Evolutionary conservation across 1,139 yeast genomes (phyloP), one percentile per base, ranked within the genome.

Genomic region (Hemisphaericaspora xylanilytica): DNA sequence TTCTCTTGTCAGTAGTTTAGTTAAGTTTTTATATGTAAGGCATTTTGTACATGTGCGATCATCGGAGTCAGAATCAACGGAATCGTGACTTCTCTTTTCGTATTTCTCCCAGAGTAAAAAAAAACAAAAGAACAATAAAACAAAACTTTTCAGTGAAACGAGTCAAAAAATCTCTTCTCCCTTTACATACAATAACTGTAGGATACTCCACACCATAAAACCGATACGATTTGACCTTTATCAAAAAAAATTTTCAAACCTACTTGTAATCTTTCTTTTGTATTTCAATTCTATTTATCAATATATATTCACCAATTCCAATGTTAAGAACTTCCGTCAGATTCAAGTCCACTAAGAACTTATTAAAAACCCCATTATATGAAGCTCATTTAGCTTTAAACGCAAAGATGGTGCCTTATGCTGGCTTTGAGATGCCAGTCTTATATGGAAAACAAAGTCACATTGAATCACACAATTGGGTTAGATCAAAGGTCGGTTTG

Each of bases 371-470:
- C 1, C 95, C 97, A 4, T 73, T 92, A 36, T 78, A 84, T 58
- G 89, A 84, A 46, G 73, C 89, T 29, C 97, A 92, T 58, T 67
- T 84, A 27, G 76, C 78, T 43, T 69, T 80, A 36, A 92, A 90
- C 5, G 98, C 90, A 11, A 89, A 86, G 45, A 83, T 92, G 84
- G 97, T 89, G 3, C 95, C 92, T 31, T 92, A 87, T 63, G 97
- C 97, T 20, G 97, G 97, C 13, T 92, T 78, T 57, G 79, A 83
- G 37, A 90, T 92, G 97, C 98, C 98, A 2, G 90, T 92, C 10
- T 65, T 88, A 35, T 92, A 90, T 68, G 75, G 79, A 50, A 81
- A 73, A 15, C 96, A 87, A 62, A 65, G 88, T 3, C 97, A 90
- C 61, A 81, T 88, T 35, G 95, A 89, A 45, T 89, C 97, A 1